Evolutionary conservation across 2,329 filamentous ascomycete genomes (phyloP), one percentile per base, ranked within the genome.

Genomic region (Ambrosiella cleistominuta): DNA sequence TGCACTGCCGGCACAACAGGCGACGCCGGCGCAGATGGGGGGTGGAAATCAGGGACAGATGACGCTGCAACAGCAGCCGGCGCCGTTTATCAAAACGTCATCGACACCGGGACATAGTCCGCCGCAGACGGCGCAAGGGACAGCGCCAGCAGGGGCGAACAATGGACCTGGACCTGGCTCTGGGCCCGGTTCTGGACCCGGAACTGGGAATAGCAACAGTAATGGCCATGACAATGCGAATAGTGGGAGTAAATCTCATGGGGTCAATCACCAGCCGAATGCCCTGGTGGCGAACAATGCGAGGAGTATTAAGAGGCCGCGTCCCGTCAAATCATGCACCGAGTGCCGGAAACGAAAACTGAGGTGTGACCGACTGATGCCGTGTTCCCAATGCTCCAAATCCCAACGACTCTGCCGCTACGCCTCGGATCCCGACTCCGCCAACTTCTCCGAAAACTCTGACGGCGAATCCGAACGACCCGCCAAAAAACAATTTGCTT

Each of bases 371-470:
- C 72, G 78, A 50, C 69, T 73, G n/a, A 70, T 71, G 49, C 76
- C 77, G 3, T 81, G 78, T 63, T 75, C 75, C 5, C 77, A 80
- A 65, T 81, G 78, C 64, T 75, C 77, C 55, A 79, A 77, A 65
- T 76, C 76, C n/a, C 73, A 71, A 62, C 75, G 77, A 40, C 64
- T 67, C 44, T 80, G 77, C 68, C 75, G 70, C 62, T 80, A 80
- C 63, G 45, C 56, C n/a, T 70, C 75, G 27, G 70, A 74, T 17
- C 74, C 76, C 58, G 71, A 75, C 38, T 74, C 75, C 57, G 70
- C 69, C 39, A 73, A 72, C 62, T 65, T 73, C 11, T 78, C 76
- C 3, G 76, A 78, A 54, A 72, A 66, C n/a, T 76, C 74, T 19
- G 75, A 77, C 53, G 66, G 61, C 47, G 72, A 74, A 57, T 60